These are phyloP conservation scores for Eucalyptus fibrosa DNA, from an alignment of 345 rosid genomes.

Conservation along the genomic window DNA sequence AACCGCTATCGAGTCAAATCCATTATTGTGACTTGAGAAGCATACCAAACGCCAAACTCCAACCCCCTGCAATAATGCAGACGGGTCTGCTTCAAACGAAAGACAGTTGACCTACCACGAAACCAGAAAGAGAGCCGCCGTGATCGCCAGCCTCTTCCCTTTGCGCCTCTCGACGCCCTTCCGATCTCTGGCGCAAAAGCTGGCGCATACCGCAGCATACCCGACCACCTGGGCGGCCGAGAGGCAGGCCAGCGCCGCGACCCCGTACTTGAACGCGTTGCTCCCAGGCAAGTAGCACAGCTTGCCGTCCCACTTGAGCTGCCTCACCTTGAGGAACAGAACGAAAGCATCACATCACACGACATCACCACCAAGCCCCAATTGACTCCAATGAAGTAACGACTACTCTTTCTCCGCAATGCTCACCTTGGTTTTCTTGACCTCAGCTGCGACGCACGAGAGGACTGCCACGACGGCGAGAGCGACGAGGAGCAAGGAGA, in stretches of 20 bases:
- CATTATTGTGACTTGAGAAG: not conserved
- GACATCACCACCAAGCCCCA: not conserved
- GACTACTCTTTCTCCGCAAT: not conserved
- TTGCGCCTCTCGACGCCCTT: constrained; percentile 1
- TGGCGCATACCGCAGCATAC: constrained; percentile 16
- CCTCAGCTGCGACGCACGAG: constrained; percentile 54
- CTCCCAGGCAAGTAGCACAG: constrained; percentile 48
- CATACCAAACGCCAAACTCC: not conserved
- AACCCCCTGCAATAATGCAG: not conserved
- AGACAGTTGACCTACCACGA: constrained; percentile 42
- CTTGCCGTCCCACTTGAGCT: constrained; percentile 43
- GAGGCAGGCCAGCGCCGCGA: constrained; percentile 35
- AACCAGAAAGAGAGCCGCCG: constrained; percentile 18
- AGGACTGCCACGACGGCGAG: constrained; percentile 39
- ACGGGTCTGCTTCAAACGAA: not conserved
- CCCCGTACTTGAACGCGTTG: constrained; percentile 36
- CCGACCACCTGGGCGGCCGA: constrained; percentile 44
- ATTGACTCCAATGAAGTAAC: not conserved
- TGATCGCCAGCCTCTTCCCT: constrained; percentile 3
- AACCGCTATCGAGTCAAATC: not conserved
- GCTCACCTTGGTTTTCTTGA: constrained; percentile 49
- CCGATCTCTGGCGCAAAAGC: constrained; percentile 2
- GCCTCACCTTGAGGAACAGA: constrained; percentile 24
- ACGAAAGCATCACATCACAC: not conserved
- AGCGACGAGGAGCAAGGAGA: constrained; percentile 1